Evolutionary conservation across 257 asterid genomes (phyloP).

Genomic region (Nyctanthes arbortristis): DNA sequence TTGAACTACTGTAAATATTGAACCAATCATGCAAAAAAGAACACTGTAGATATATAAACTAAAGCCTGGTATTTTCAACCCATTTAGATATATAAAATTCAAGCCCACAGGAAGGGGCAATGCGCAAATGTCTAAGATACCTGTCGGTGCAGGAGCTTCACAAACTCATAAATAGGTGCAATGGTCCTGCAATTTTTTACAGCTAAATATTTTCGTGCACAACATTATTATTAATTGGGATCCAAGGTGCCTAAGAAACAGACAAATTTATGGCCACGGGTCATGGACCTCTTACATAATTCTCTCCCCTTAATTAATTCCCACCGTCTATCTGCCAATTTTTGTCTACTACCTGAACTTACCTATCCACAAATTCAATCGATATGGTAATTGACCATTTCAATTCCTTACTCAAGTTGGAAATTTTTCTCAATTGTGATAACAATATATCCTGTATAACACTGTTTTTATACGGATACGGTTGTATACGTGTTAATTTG

Average conservation of each 20-base stretch:
- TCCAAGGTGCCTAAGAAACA: conserved; percentile 31
- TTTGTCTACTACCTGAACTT: too few relatives aligned
- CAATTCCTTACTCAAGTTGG: too few relatives aligned
- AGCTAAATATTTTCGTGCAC: conserved; percentile 11
- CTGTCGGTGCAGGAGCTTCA: conserved; percentile 28
- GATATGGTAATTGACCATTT: too few relatives aligned
- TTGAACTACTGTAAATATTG: neutral
- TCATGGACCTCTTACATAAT: conserved; percentile 6
- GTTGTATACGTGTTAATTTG: too few relatives aligned
- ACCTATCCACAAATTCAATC: too few relatives aligned
- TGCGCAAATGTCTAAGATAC: conserved; percentile 1
- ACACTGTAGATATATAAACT: too few relatives aligned
- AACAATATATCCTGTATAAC: too few relatives aligned
- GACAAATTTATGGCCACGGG: conserved; percentile 27
- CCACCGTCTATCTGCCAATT: too few relatives aligned
- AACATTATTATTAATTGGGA: conserved; percentile 27
- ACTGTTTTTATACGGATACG: too few relatives aligned
- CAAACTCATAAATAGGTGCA: conserved; percentile 27
- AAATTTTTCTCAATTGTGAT: too few relatives aligned
- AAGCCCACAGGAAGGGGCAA: neutral
- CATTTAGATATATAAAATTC: neutral
- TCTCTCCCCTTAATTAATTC: neutral
- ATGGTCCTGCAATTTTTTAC: conserved; percentile 13
- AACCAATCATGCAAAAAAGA: too few relatives aligned
- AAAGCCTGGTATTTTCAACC: neutral